Percentiles rank a stretch among this genome's conserved stretches.
phyloP scores from a whole-genome alignment of 768 basidiomycete species.

The Mycena pura region DNA sequence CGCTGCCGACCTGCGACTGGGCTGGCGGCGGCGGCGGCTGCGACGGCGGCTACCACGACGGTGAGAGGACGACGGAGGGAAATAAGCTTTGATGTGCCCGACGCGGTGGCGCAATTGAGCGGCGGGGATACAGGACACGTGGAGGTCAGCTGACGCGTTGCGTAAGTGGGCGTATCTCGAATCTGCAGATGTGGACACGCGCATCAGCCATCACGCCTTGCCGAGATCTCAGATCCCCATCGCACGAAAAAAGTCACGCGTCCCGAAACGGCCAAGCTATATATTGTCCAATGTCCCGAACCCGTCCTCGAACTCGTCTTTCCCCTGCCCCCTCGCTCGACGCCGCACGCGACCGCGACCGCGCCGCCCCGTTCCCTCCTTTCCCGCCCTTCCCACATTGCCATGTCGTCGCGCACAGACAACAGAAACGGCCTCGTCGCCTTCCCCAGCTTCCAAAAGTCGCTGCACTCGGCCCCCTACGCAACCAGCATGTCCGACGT shows the following conservation, averaged over 20 bases:
- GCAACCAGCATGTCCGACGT: conserved; percentile 74
- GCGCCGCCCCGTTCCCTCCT: conserved; percentile 26
- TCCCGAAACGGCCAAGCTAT: conserved; percentile 37
- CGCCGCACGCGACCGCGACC: conserved; percentile 18
- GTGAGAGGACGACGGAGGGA: background rate
- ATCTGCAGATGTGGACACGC: background rate
- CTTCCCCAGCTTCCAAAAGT: conserved; percentile 74
- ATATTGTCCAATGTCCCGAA: conserved; percentile 37
- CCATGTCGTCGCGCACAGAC: conserved; percentile 45
- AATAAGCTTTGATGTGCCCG: conserved; percentile 20
- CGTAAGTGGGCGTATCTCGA: no score
- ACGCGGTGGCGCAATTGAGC: conserved; percentile 12
- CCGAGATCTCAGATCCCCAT: no score
- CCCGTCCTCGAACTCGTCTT: conserved; percentile 35
- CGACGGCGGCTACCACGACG: no score
- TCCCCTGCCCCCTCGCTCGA: conserved; percentile 22
- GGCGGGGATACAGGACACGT: background rate
- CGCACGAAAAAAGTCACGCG: conserved; percentile 16
- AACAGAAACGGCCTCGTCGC: conserved; percentile 60
- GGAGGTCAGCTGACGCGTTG: no score
- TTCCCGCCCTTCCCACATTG: conserved; percentile 27
- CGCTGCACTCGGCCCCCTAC: conserved; percentile 71
- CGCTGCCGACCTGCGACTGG: no score
- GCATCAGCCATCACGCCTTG: background rate
- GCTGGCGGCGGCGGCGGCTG: no score